Evolutionary conservation across 768 basidiomycete genomes (phyloP), one percentile per base, ranked within the genome.

Genomic region (Kwoniella sp.): DNA sequence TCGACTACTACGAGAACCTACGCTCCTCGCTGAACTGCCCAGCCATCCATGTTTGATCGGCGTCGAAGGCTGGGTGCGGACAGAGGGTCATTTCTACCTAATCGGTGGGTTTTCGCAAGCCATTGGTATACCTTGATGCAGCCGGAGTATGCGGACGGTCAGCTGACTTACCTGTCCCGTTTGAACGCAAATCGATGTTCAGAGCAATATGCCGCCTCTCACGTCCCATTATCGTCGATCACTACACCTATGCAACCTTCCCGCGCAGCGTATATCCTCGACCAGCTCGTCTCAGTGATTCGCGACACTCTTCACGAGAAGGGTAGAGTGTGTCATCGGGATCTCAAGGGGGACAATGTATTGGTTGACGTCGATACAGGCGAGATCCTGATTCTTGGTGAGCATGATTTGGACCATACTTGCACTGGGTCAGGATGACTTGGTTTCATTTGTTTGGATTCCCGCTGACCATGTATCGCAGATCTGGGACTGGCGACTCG

Each of bases 401-500:
- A 61, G 74, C n/a, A n/a, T n/a, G n/a, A n/a, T n/a, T n/a, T 56
- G 23, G 45, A 25, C 34, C 34, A 29, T 22, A 29, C 29, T 30
- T 23, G 1, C n/a, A 55, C n/a, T 5, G n/a, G n/a, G 28, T 47
- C 34, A 2, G 26, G 3, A 17, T 30, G 50, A 61, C 28, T 30
- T 2, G 8, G 53, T 2, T 34, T 45, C 20, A 5, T 23, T 29
- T 13, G 17, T 9, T 65, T 23, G 7, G 55, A 8, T 4, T n/a
- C 12, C 2, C n/a, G 55, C 59, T 67, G 54, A 65, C 37, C 0
- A 25, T 28, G 51, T 22, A 4, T 26, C 31, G n/a, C 55, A 75
- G 79, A 84, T 72, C 79, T 84, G 23, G 83, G 83, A 0, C 74
- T 84, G 17, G 82, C 83, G 3, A 84, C 83, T 1, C 81, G 82